Base-by-base conservation (phyloP, 192 early-diverging fungal species). In the Backusella sp. region DNA sequence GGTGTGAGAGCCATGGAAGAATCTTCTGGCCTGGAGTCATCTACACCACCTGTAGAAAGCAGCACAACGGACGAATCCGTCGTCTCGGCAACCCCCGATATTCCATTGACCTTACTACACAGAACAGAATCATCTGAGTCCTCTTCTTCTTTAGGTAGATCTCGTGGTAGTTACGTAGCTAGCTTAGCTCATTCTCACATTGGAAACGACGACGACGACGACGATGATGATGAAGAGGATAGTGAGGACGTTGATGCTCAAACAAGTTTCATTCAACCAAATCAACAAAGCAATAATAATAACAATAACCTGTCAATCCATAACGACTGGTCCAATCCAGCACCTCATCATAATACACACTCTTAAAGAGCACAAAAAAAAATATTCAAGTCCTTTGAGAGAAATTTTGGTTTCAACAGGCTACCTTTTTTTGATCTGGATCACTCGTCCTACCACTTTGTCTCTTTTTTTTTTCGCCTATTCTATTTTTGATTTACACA, bases 261-360 rank as follows among this genome's bases (percentile, higher is more conserved):
- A 21, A 36, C 36, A 66, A 74, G 36, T n/a, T 66, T 26, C 19
- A 30, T 39, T 28, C 56, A 62, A 26, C 19, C 46, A 49, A 49
- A 6, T 0, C 46, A 49, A 6, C 46, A 49, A 49, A 49, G 17
- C 1, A 44, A 44, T 44, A 49, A 49, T n/a, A 62, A 62, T 62
- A 62, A 11, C 26, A 62, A 62, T 14, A 28, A 28, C 26, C 56
- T 62, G 6, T 62, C 56, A 26, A 3, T 62, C 4, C 56, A 62
- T 62, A 62, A 62, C 9, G 21, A 39, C 12, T 75, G 73, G 73
- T 56, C 73, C n/a, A 65, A 75, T 19, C 73, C 73, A 32, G 73
- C 73, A 23, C 73, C 73, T 62, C 73, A 75, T 66, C 73, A 75
- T 68, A 39, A 28, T 44, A 23, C 66, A n/a, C 66, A 35, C 19